These are phyloP conservation scores for Rosa hybrid DNA, from an alignment of 331 rosid genomes.

Conservation along the genomic window DNA sequence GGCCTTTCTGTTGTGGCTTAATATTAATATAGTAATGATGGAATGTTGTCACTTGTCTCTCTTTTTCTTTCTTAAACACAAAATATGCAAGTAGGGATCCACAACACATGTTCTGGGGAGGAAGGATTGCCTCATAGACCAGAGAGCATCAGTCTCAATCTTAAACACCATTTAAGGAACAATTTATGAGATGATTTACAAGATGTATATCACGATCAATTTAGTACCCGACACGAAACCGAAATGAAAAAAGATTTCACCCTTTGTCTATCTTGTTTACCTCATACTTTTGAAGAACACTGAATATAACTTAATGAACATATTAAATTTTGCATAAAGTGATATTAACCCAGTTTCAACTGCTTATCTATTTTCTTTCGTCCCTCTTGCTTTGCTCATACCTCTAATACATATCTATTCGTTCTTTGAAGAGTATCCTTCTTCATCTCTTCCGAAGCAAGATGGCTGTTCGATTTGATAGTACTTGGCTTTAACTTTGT, in stretches of 20 bases:
- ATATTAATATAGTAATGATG: conserved; percentile 7
- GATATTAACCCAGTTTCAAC: not conserved
- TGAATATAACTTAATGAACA: not conserved
- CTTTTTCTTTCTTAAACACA: not conserved
- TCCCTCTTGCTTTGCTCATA: not conserved
- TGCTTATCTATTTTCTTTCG: not conserved
- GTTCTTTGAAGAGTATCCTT: not conserved
- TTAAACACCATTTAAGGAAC: not conserved
- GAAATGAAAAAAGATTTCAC: not conserved
- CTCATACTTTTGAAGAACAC: not conserved
- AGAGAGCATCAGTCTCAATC: not conserved
- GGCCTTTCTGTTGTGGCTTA: conserved; percentile 15
- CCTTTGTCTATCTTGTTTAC: not conserved
- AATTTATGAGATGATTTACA: not conserved
- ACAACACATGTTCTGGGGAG: not conserved
- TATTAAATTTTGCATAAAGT: not conserved
- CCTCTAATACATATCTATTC: not conserved
- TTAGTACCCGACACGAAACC: not conserved
- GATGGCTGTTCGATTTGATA: not conserved
- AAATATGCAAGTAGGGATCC: not conserved
- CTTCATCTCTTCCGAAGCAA: not conserved
- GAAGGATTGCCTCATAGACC: not conserved
- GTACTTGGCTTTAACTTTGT: not conserved
- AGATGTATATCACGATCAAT: not conserved
- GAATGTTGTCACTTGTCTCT: not conserved